phyloP scores from a whole-genome alignment of 805 yeast species.

The Candida nitratophila region DNA sequence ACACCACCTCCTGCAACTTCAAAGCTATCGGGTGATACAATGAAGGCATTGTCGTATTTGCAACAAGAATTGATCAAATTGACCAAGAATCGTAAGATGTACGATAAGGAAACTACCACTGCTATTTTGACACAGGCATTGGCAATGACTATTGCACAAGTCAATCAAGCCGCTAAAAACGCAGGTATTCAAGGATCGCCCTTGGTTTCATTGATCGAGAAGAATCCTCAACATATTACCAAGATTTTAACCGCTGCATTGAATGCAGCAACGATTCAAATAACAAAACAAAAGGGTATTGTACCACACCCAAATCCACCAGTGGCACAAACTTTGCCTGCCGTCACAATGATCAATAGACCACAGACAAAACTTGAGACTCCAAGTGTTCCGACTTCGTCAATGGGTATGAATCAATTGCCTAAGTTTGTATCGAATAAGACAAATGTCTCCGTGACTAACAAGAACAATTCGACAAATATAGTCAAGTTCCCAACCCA shows the following conservation, averaged over 20 bases:
- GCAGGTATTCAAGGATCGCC: conserved; percentile 79
- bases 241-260: conserved; percentile 74
- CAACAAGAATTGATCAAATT: conserved; percentile 81
- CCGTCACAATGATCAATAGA: too few relatives aligned
- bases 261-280: conserved; percentile 64
- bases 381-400: conserved; percentile 6
- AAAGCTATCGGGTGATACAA: conserved; percentile 50
- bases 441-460: conserved; percentile 8
- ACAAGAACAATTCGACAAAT: background rate
- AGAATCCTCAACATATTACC: conserved; percentile 74
- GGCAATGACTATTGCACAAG: conserved; percentile 89
- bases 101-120: conserved; percentile 77
- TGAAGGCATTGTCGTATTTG: conserved; percentile 70
- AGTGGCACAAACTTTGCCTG: too few relatives aligned
- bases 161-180: conserved; percentile 79
- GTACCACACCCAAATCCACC: conserved; percentile 18
- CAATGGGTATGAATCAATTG: conserved; percentile 1
- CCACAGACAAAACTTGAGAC: background rate
- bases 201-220: conserved; percentile 67
- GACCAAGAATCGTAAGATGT: conserved; percentile 69
- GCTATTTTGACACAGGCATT: conserved; percentile 82
- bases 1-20: conserved; percentile 9
- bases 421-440: background rate
- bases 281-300: conserved; percentile 45
- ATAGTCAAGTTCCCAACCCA: background rate